A percentile compares a stretch with the other conserved stretches of the same genome.
These are phyloP conservation scores for Volvariella volvacea DNA, from an alignment of 1,284 basidiomycete genomes.

Conservation along the genomic window DNA sequence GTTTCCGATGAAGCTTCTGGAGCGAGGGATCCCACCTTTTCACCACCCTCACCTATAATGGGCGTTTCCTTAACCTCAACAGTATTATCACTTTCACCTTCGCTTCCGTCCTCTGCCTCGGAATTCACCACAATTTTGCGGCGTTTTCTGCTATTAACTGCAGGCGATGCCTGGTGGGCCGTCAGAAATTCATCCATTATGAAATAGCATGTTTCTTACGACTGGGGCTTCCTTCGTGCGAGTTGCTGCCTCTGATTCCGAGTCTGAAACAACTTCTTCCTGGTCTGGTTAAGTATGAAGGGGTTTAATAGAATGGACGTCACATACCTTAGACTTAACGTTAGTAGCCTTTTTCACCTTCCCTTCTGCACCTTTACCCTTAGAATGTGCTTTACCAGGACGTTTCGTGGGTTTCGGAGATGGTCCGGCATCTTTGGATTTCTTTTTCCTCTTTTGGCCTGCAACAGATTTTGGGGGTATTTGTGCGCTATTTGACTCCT, in stretches of 20 bases:
- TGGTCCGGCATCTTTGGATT: background rate
- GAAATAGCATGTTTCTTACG: no score
- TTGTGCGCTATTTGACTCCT: no score
- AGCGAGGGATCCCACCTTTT: no score
- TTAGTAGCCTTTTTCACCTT: slow-evolving; percentile 1
- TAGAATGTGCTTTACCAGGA: background rate
- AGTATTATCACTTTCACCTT: background rate
- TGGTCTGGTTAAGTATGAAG: no score
- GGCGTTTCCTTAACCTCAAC: no score
- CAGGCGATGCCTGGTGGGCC: no score
- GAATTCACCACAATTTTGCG: background rate
- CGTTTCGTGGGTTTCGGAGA: slow-evolving; percentile 2
- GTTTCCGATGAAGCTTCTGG: no score
- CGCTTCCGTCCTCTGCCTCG: background rate
- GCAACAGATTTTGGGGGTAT: no score
- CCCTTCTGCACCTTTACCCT: background rate
- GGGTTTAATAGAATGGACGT: background rate
- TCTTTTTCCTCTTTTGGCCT: background rate
- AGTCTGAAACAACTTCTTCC: slow-evolving; percentile 5
- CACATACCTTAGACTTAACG: slow-evolving; percentile 5
- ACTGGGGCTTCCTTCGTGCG: no score
- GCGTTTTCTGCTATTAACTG: background rate
- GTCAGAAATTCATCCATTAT: no score
- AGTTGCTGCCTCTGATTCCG: background rate
- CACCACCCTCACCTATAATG: no score